Base-by-base conservation (phyloP, 2,329 filamentous ascomycete genomes). In the Monosporascus sp. region DNA sequence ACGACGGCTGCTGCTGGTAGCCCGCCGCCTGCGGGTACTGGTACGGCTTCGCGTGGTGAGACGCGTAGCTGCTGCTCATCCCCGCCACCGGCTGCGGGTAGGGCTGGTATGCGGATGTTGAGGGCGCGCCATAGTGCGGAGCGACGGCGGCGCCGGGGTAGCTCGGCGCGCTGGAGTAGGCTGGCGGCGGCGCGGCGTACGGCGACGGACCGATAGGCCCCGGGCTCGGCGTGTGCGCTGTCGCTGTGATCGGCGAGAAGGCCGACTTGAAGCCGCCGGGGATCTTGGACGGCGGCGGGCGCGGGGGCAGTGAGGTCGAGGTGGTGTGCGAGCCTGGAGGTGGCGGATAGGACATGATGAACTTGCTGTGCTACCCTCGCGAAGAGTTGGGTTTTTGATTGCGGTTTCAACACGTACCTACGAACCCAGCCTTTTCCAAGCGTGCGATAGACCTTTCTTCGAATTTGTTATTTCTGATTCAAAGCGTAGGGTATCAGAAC, bases 311-410 rank as follows among this genome's bases (percentile, higher is more conserved):
- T 62, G 87, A 89, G 65, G 74, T 44, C 9, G n/a, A n/a, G n/a
- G 43, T 6, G 65, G 68, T 65, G 69, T 67, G 66, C 70, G 77
- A 70, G 71, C 88, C 88, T 90, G 89, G 87, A 87, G 88, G 87
- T 69, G 86, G 87, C 74, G 88, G 87, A 81, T 90, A 90, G 74
- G 88, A 87, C 89, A 93, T 93, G 81, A 85, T 85, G 81, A 85
- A 85, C 74, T 73, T 78, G 61, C 64, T 68, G 73, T 69, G 67
- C 63, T 67, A 63, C 65, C 62, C 11, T 9, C 11, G 40, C 7
- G 54, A 50, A 49, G 58, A 63, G 57, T 56, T 55, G 57, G 53
- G 55, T 55, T 58, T 57, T 63, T 58, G 66, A 58, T 65, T 60
- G 63, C 40, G 40, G 40, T 43, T 19, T 24, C 40, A 43, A 43